Conservation (phyloP, 2,329 filamentous ascomycete genomes). For the Aspergillus pseudoglaucus region DNA sequence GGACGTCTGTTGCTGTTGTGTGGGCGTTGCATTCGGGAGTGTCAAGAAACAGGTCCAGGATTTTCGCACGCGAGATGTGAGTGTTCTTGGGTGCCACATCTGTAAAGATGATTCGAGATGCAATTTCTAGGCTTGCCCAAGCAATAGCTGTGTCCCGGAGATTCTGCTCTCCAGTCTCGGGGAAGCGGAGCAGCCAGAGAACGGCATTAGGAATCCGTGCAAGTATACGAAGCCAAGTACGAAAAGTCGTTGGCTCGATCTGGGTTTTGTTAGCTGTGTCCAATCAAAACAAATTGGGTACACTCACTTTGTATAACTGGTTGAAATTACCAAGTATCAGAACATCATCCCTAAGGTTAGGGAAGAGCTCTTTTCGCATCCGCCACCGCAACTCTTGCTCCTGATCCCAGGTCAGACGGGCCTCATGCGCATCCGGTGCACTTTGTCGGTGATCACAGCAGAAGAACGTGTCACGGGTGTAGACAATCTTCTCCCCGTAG, state of each 20-base stretch:
- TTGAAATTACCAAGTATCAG: conserved; percentile 98
- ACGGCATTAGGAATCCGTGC: conserved; percentile 77
- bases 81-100: conserved; percentile 93
- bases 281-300: background rate
- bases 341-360: conserved; percentile 68
- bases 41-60: conserved; percentile 93
- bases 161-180: conserved; percentile 83
- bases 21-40: conserved; percentile 98
- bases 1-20: conserved; percentile 89
- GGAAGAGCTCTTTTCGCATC: conserved; percentile 91
- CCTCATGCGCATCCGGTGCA: conserved; percentile 64
- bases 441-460: conserved; percentile 96
- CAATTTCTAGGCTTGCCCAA: conserved; percentile 83
- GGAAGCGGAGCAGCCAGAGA: conserved; percentile 94
- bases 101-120: conserved; percentile 83
- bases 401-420: conserved; percentile 67
- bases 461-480: conserved; percentile 91
- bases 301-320: conserved; percentile 84
- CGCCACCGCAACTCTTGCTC: conserved; percentile 78
- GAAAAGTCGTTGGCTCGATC: conserved; percentile 96
- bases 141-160: conserved; percentile 69
- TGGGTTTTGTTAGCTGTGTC: conserved; percentile 29
- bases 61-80: conserved; percentile 83
- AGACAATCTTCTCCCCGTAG: conserved; percentile 95
- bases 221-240: conserved; percentile 89